phyloP scores from a whole-genome alignment of 2,329 filamentous ascomycete genomes.

The Botrytis elliptica region DNA sequence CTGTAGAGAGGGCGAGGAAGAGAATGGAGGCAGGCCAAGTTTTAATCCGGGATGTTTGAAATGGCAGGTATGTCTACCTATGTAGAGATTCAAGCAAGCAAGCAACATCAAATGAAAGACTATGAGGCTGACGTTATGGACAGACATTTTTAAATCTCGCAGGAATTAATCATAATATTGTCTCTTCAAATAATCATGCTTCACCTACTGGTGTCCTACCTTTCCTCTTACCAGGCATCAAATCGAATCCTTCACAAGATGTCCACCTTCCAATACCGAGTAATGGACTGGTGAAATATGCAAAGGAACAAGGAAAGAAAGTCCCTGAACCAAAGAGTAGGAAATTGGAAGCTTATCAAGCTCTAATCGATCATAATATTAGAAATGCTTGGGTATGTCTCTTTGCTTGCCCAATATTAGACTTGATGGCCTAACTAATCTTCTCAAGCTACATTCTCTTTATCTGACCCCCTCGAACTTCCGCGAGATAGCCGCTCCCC shows the following conservation, averaged over 20 bases:
- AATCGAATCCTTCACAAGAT: conserved; percentile 39
- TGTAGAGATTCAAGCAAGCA: not conserved
- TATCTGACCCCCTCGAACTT: conserved; percentile 74
- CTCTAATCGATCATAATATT: conserved; percentile 74
- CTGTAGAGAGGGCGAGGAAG: conserved; percentile 55
- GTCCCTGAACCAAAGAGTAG: conserved; percentile 50
- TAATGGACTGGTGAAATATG: conserved; percentile 68
- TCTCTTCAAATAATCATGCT: conserved; percentile 85
- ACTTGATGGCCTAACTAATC: not conserved
- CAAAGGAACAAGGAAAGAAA: conserved; percentile 49
- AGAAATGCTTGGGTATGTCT: conserved; percentile 76
- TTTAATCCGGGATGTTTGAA: conserved; percentile 93
- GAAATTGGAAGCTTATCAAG: conserved; percentile 68
- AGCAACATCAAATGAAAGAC: conserved; percentile 11
- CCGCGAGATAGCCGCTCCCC: conserved; percentile 58
- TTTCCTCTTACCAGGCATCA: conserved; percentile 66
- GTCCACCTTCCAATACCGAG: conserved; percentile 53
- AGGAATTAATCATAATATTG: conserved; percentile 62
- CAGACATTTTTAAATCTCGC: conserved; percentile 82
- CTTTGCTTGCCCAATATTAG: conserved; percentile 7
- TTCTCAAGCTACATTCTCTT: conserved; percentile 68
- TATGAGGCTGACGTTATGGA: conserved; percentile 23
- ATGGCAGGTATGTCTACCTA: conserved; percentile 72
- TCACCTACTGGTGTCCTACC: conserved; percentile 86
- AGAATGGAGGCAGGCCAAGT: conserved; percentile 60